These are phyloP conservation scores for Phyllosticta citrichinensis DNA, from an alignment of 2,329 filamentous ascomycete species.

Conservation along the genomic window DNA sequence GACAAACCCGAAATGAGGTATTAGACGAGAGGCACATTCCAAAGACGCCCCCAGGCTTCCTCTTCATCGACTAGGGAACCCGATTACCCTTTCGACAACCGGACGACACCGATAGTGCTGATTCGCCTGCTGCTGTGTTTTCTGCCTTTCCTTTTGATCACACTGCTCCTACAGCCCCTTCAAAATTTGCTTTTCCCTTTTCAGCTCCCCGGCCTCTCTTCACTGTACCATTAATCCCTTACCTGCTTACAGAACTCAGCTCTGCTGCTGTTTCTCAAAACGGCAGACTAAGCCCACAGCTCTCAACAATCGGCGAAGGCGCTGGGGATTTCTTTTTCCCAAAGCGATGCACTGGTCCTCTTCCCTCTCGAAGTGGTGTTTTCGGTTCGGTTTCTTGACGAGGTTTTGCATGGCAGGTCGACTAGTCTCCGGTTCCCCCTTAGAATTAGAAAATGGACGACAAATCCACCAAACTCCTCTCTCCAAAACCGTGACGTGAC, in stretches of 20 bases:
- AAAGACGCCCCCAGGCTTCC: no score
- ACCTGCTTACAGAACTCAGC: neutral
- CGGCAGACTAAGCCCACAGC: neutral
- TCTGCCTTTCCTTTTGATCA: neutral
- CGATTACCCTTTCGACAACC: neutral
- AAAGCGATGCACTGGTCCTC: neutral
- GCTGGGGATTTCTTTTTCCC: neutral
- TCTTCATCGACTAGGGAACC: neutral
- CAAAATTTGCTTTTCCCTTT: neutral
- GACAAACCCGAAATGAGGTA: neutral
- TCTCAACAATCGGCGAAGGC: no score
- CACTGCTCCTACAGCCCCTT: neutral
- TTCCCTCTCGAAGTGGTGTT: neutral
- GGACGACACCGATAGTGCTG: neutral
- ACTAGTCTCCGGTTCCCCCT: neutral
- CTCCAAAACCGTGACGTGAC: neutral
- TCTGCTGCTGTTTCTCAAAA: neutral
- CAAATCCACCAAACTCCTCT: neutral
- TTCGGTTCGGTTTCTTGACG: neutral
- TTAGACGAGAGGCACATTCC: neutral
- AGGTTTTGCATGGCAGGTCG: neutral
- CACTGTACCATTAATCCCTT: neutral
- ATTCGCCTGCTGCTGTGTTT: neutral
- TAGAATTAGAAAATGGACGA: neutral
- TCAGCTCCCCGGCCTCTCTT: neutral